Evolutionary conservation across 805 yeast species (phyloP).

Genomic region (Lipomyces starkeyi): DNA sequence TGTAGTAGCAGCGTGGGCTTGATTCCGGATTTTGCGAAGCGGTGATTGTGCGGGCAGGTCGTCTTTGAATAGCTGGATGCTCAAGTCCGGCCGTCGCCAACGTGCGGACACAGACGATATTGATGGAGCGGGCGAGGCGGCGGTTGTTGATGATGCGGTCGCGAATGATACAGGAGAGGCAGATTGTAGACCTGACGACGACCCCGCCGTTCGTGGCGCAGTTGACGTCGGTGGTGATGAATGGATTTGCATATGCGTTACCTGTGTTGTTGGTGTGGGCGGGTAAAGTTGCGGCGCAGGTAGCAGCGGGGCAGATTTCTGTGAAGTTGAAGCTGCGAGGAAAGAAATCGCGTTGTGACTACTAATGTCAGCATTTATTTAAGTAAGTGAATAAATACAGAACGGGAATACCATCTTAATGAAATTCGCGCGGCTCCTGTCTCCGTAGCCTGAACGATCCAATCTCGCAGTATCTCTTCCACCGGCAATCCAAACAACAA

Average conservation of each 20-base stretch:
- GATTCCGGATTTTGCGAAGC: neutral
- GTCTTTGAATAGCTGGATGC: slow-evolving; percentile 29
- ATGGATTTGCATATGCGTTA: neutral
- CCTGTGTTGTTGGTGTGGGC: slow-evolving; percentile 2
- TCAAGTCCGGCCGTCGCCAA: slow-evolving; percentile 33
- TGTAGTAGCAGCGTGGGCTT: slow-evolving; percentile 7
- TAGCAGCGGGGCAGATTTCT: neutral
- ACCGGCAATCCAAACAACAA: slow-evolving; percentile 23
- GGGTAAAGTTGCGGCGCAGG: neutral
- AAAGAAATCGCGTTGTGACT: slow-evolving; percentile 25
- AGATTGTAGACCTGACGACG: slow-evolving; percentile 3
- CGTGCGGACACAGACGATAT: slow-evolving; percentile 17
- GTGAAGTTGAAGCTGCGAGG: slow-evolving; percentile 5
- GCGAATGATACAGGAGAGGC: slow-evolving; percentile 7
- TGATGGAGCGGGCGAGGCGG: slow-evolving; percentile 10
- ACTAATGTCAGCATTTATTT: neutral
- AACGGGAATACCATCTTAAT: slow-evolving; percentile 22
- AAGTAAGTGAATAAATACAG: neutral
- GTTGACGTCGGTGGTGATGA: neutral
- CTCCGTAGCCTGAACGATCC: slow-evolving; percentile 26
- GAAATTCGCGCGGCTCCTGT: slow-evolving; percentile 18
- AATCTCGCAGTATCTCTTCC: slow-evolving; percentile 19
- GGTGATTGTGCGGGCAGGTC: slow-evolving; percentile 3
- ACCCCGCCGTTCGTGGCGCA: neutral
- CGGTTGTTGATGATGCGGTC: neutral